phyloP scores from a whole-genome alignment of 2,329 filamentous ascomycete species.

The Neofusicoccum parvum region DNA sequence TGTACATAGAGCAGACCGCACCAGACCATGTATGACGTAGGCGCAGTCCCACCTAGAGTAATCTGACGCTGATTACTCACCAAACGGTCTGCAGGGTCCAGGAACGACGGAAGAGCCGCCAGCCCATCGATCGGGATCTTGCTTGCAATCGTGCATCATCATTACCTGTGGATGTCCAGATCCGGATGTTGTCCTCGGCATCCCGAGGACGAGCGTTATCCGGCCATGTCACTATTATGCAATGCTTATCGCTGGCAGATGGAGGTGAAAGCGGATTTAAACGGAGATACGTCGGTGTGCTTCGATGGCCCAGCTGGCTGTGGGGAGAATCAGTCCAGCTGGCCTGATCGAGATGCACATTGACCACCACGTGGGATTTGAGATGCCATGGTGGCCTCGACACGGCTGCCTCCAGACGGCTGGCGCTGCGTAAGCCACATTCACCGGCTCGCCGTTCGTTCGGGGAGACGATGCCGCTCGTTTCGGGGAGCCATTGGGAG shows the following conservation, averaged over 20 bases:
- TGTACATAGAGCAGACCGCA: background rate
- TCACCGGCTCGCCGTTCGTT: background rate
- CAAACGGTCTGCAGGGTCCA: background rate
- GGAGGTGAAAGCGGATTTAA: background rate
- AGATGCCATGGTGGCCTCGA: background rate
- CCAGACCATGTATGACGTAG: background rate
- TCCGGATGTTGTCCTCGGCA: background rate
- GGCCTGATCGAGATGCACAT: background rate
- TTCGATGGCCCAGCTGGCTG: background rate
- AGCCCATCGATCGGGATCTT: background rate
- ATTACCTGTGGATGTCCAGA: background rate
- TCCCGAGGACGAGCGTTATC: background rate
- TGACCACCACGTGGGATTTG: background rate
- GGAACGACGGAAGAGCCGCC: background rate
- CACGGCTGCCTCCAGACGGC: background rate
- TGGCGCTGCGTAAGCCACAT: background rate
- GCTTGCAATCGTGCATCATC: background rate
- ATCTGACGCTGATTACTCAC: background rate
- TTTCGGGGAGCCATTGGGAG: too few species aligned
- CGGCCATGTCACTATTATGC: background rate
- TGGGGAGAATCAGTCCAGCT: background rate
- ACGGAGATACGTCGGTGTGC: slow-evolving; percentile 9
- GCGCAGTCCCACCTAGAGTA: background rate
- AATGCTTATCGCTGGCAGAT: background rate
- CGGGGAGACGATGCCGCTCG: background rate